Percentiles rank a stretch among this genome's conserved stretches.
phyloP scores from a whole-genome alignment of 2,329 filamentous ascomycete genomes.

The Reticulascus tulasneorum region DNA sequence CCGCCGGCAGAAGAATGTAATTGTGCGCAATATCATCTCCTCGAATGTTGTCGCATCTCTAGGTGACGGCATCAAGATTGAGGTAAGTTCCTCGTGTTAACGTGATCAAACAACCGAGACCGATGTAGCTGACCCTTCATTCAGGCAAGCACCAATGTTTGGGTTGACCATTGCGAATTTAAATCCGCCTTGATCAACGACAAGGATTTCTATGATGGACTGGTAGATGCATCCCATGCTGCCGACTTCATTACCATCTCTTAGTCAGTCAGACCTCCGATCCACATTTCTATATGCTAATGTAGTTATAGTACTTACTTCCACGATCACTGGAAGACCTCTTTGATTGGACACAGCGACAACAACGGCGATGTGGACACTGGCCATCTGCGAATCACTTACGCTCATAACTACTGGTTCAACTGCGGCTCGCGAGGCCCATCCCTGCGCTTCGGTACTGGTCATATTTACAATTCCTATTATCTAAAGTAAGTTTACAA shows the following conservation, averaged over 20 bases:
- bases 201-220: slow-evolving; percentile 41
- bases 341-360: slow-evolving; percentile 58
- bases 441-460: slow-evolving; percentile 58
- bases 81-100: not conserved
- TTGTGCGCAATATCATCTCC: slow-evolving; percentile 52
- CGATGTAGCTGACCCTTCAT: slow-evolving; percentile 47
- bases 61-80: slow-evolving; percentile 35
- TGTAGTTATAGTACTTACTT: slow-evolving; percentile 28
- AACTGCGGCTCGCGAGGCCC: slow-evolving; percentile 59
- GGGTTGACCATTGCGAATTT: slow-evolving; percentile 43
- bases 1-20: slow-evolving; percentile 46
- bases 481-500: slow-evolving; percentile 24
- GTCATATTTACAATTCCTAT: slow-evolving; percentile 42
- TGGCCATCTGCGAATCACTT: slow-evolving; percentile 55
- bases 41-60: slow-evolving; percentile 29
- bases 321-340: slow-evolving; percentile 56
- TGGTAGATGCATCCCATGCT: slow-evolving; percentile 40
- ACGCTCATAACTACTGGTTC: slow-evolving; percentile 56
- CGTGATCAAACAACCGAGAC: slow-evolving; percentile 17
- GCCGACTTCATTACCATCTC: slow-evolving; percentile 40
- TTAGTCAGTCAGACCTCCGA: slow-evolving; percentile 3
- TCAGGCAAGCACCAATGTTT: slow-evolving; percentile 43
- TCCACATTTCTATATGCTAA: not conserved
- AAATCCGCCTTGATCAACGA: slow-evolving; percentile 27
- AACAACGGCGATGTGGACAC: slow-evolving; percentile 53